Percentiles rank a stretch among this genome's conserved stretches.
Evolutionary conservation across 1,284 basidiomycete species (phyloP).

Genomic region (Tranzscheliella williamsii): DNA sequence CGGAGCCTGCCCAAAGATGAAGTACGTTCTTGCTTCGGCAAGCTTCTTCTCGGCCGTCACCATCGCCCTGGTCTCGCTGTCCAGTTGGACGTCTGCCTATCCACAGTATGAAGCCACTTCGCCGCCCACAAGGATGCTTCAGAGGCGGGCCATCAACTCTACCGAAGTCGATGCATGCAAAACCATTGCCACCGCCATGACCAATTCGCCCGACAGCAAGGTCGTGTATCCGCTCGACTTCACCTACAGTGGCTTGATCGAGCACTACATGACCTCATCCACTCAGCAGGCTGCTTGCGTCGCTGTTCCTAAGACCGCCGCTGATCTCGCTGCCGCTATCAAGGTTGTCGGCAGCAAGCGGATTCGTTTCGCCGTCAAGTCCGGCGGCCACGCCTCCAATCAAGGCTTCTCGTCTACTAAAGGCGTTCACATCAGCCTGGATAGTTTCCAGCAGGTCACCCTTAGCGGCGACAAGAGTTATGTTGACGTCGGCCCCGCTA

Average conservation of each 20-base stretch:
- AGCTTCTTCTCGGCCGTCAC: constrained; percentile 21
- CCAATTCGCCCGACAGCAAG: constrained; percentile 3
- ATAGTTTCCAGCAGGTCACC: constrained; percentile 35
- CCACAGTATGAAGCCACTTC: too few relatives aligned
- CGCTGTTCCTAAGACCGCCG: constrained; percentile 24
- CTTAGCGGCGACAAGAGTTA: constrained; percentile 33
- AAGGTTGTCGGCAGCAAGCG: constrained; percentile 39
- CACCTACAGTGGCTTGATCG: constrained; percentile 12
- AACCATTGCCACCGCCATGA: constrained; percentile 14
- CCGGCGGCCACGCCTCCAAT: constrained; percentile 44
- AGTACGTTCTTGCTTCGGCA: constrained; percentile 6
- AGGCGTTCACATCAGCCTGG: constrained; percentile 41
- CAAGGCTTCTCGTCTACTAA: constrained; percentile 44
- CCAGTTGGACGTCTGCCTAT: constrained; percentile 33
- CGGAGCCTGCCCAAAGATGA: too few relatives aligned
- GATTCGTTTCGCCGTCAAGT: constrained; percentile 37
- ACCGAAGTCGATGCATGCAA: constrained; percentile 35
- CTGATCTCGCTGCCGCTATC: constrained; percentile 35
- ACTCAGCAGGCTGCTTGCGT: constrained; percentile 34
- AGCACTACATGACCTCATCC: constrained; percentile 35
- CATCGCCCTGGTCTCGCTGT: constrained; percentile 13
- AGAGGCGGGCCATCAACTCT: constrained; percentile 22
- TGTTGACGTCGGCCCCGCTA: constrained; percentile 42
- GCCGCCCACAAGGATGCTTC: too few relatives aligned
- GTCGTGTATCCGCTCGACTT: constrained; percentile 26